These are phyloP conservation scores for Phytopythium chamaehyphon DNA, from an alignment of 352 stramenopile genomes.

Conservation along the genomic window DNA sequence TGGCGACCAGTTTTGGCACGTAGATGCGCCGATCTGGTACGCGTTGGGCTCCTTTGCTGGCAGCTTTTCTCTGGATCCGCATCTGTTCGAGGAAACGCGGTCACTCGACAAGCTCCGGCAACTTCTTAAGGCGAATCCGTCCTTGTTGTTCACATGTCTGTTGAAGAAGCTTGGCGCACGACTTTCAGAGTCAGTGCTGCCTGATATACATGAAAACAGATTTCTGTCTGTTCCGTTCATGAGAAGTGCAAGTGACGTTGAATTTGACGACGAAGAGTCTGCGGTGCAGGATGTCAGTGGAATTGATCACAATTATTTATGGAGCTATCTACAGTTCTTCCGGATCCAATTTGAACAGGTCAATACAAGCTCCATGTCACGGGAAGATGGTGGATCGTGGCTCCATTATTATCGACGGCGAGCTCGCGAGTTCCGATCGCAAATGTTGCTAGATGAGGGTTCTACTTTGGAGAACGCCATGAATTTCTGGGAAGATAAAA, in stretches of 20 bases:
- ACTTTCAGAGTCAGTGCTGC: constrained; percentile 43
- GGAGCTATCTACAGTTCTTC: constrained; percentile 56
- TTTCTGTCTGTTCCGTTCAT: constrained; percentile 60
- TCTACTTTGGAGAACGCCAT: constrained; percentile 34
- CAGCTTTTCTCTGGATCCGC: constrained; percentile 43
- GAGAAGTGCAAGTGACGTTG: constrained; percentile 41
- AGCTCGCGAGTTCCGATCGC: constrained; percentile 23
- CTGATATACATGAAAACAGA: constrained; percentile 47
- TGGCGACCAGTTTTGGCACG: constrained; percentile 70
- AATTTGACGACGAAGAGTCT: constrained; percentile 46
- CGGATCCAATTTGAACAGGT: constrained; percentile 45
- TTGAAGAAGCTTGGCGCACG: constrained; percentile 52
- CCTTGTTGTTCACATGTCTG: constrained; percentile 53
- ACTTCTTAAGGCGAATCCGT: constrained; percentile 45
- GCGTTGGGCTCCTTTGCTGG: constrained; percentile 56
- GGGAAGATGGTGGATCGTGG: constrained; percentile 6
- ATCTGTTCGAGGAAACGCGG: constrained; percentile 12
- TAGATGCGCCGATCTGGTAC: constrained; percentile 62
- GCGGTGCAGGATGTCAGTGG: constrained; percentile 43
- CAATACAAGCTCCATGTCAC: constrained; percentile 14
- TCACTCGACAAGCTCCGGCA: constrained; percentile 46
- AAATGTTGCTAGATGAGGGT: constrained; percentile 9
- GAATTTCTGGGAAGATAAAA: constrained; percentile 36
- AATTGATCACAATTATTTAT: constrained; percentile 35
- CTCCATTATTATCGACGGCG: constrained; percentile 22